Base-by-base conservation (phyloP, 2,329 filamentous ascomycete genomes). In the Phialophora macrospora region DNA sequence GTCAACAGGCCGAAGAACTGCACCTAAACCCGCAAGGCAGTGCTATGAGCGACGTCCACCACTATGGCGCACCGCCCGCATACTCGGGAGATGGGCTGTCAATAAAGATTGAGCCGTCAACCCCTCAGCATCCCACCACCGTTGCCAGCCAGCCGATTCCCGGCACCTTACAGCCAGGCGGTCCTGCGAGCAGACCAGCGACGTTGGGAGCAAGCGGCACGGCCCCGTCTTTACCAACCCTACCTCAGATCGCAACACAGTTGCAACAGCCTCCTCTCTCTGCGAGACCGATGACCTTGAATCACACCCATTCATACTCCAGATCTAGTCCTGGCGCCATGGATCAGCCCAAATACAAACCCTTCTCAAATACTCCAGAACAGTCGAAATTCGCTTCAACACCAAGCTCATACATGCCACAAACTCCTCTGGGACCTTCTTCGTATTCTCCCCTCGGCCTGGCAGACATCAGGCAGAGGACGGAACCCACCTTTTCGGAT, bases 391-490 rank as follows among this genome's bases (percentile, higher is more conserved):
- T 90, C 79, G 84, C 86, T 14, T 73, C 78, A 8, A 76, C 78
- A 75, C 1, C 74, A 74, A 38, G 67, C 71, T 84, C 81, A 56
- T 87, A 80, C 68, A 71, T 71, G 61, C 77, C 80, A 14, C 84
- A 85, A 30, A 86, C 84, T n/a, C 82, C 82, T 26, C 81, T 82
- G 49, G 81, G 81, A 79, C 76, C 89, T 80, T 84, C 86, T 60
- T 91, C 92, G 71, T 94, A 95, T 76, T 96, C 93, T 8, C 94
- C 94, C 2, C 84, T 98, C 34, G 95, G 93, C 17, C 85, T 98
- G 51, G 91, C 93, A 67, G 94, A 98, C 77, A 97, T 98, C 76
- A 86, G 94, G 65, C 92, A 93, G 11, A 87, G 92, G 64, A 90
- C 91, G 70, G 92, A 97, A 75, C 93, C 91, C 58, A 88, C 86